These are phyloP conservation scores for Hygrophoropsis aurantiaca DNA, from an alignment of 768 basidiomycete species.

Conservation along the genomic window DNA sequence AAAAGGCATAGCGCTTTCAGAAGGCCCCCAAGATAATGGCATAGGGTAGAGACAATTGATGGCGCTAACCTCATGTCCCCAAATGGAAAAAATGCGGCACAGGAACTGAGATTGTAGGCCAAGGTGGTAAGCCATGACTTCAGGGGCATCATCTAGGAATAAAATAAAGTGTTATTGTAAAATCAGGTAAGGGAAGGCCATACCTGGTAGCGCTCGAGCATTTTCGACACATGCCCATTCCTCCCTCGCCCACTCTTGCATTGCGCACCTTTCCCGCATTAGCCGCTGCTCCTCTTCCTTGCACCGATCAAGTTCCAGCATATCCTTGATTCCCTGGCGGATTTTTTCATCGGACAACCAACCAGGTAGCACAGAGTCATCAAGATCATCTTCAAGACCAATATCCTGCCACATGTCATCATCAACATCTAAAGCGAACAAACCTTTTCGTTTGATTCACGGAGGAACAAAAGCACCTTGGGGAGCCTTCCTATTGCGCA, in stretches of 20 bases:
- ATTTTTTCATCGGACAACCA: constrained; percentile 20
- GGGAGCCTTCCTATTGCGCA: constrained; percentile 20
- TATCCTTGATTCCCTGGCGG: constrained; percentile 10
- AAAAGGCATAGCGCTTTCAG: background rate
- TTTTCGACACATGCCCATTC: constrained; percentile 20
- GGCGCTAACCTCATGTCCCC: background rate
- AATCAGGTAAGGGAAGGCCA: no score
- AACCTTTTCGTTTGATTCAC: constrained; percentile 14
- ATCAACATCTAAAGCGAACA: constrained; percentile 35
- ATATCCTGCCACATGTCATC: constrained; percentile 34
- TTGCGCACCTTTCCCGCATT: constrained; percentile 9
- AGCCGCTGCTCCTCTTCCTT: constrained; percentile 24
- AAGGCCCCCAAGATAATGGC: constrained; percentile 3
- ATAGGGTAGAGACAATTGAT: background rate
- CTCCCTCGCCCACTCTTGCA: constrained; percentile 26
- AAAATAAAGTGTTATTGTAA: background rate
- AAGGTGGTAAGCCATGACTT: constrained; percentile 4
- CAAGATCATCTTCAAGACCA: constrained; percentile 22
- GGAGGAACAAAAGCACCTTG: constrained; percentile 18
- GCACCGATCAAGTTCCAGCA: constrained; percentile 22
- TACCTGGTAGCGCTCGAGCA: constrained; percentile 6
- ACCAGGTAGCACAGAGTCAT: constrained; percentile 6
- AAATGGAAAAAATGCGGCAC: background rate
- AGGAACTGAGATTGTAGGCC: background rate
- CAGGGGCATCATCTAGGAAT: background rate